Base-by-base conservation (phyloP, 371 early-diverging fungal species). In the Apophysomyces variabilis region DNA sequence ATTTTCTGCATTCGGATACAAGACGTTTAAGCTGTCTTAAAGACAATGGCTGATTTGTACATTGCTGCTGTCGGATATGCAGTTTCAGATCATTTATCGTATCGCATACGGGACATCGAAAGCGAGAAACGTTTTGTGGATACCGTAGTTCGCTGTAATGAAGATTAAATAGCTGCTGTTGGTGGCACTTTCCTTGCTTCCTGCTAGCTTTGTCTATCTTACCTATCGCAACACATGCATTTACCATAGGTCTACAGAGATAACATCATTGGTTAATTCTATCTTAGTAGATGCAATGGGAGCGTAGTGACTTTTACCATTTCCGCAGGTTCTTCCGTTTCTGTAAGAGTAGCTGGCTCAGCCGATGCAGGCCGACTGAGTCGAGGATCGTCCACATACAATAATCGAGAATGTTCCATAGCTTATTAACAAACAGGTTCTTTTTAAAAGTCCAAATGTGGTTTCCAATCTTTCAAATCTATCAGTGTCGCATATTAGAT, bases 101-200 rank as follows among this genome's bases (percentile, higher is more conserved):
- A 60, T 94, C 92, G 79, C 96, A 96, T n/a, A 93, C 91, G 12
- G 94, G 92, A 76, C 96, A 96, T 61, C 92, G 87, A 70, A 95
- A 95, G 68, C 91, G 88, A 45, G 88, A 69, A 38, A 91, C 91
- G 0, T 79, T 71, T 26, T 75, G 74, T 0, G 93, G 93, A 61
- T 90, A 92, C 44, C 87, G 81, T 26, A 94, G 84, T 61, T 92
- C 86, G 68, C 90, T 90, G 39, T 69, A 41, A 47, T 58, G 14
- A 41, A 12, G 46, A 43, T 13, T 16, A 8, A 47, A 44, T 39
- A 12, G 9, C 14, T 16, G 9, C 16, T 46, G n/a, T 9, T 46
- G 3, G 32, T 0, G 1, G 32, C 3, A 38, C 8, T 21, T 44
- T 8, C 14, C 37, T 21, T 39, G 45, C 38, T 45, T 14, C 14